Base-by-base conservation (phyloP, 2,329 filamentous ascomycete genomes). In the Dothideomycetes sp. region DNA sequence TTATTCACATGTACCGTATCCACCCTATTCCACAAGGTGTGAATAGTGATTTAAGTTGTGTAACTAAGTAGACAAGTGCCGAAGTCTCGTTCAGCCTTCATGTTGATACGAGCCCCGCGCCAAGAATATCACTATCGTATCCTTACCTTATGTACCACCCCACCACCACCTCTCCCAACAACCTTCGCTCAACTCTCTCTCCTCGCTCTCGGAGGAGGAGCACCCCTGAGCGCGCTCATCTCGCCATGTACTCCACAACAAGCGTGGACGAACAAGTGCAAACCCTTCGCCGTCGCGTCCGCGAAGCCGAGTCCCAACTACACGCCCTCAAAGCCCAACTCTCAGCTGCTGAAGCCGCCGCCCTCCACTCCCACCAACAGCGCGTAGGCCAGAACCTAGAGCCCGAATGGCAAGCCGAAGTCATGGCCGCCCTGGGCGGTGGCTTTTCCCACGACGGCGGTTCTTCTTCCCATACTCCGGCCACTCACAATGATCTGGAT, bases 261-360 rank as follows among this genome's bases (percentile, higher is more conserved):
- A 38, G 45, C n/a, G 43, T 47, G 19, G 47, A 51, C 19, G 37
- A 45, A 12, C 49, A 58, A 27, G 50, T 66, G 42, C 50, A 53
- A n/a, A 55, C 56, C 18, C 52, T 69, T 33, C 59, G 58, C 37
- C 48, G 59, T 43, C 63, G 68, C 41, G 63, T 69, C 38, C 51
- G 54, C 31, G 52, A 56, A 33, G 63, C 63, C 38, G 65, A 68
- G 50, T 49, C 50, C 7, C 60, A 63, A 37, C 56, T 69, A 4
- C 48, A 49, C 18, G 53, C 57, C 31, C 54, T 68, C 19, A 59
- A 58, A 34, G 49, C 54, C 24, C 62, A 68, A 43, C 56, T 68
- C 4, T 55, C 59, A 12, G 57, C 65, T 47, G 62, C 62, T 5
- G 63, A 68, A 44, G 51, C 55, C 27, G 54, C 48, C 24, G 52